Base-by-base conservation (phyloP, 495 filamentous ascomycete species). In the Penicillium goetzii region DNA sequence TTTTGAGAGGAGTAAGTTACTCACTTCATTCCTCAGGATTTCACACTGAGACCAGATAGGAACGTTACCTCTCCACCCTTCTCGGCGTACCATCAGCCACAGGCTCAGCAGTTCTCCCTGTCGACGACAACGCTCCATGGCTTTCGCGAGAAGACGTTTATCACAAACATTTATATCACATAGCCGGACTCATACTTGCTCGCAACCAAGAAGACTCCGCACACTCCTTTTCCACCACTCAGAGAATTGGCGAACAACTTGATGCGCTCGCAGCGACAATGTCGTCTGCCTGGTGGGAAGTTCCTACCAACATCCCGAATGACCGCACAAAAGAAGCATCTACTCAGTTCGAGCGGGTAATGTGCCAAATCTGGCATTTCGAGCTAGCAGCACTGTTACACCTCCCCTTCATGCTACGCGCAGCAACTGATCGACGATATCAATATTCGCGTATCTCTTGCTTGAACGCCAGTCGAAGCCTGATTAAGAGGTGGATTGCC, bases 321-420 rank as follows among this genome's bases (percentile, higher is more conserved):
- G 57, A 10, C 12, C 62, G 62, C 30, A 65, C 62, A 9, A 54
- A 49, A 23, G 50, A 64, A 38, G 45, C 62, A 8, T 64, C 62
- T 14, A 28, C 14, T 25, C 30, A 64, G 34, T 64, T 65, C 30
- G 62, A 65, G 57, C 57, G 62, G 26, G 49, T 65, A 11, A 60
- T 55, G 38, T 65, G 62, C 21, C 58, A 65, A 56, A 56, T 60
- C 38, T 65, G 58, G 62, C 58, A 65, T 47, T 60, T 60, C 41
- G 57, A 65, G 43, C 19, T 65, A 14, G 40, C 11, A 34, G 57
- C 28, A 2, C 49, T 64, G 10, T 28, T 67, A 23, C 64, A 67
- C 36, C 47, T 67, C 6, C 64, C 64, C 2, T 67, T 67, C 50
- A 67, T 67, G 64, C 61, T 67, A 17, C 56, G 41, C 21, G 36